phyloP scores from a whole-genome alignment of 208 protist species.

The Naegleria fowleri region DNA sequence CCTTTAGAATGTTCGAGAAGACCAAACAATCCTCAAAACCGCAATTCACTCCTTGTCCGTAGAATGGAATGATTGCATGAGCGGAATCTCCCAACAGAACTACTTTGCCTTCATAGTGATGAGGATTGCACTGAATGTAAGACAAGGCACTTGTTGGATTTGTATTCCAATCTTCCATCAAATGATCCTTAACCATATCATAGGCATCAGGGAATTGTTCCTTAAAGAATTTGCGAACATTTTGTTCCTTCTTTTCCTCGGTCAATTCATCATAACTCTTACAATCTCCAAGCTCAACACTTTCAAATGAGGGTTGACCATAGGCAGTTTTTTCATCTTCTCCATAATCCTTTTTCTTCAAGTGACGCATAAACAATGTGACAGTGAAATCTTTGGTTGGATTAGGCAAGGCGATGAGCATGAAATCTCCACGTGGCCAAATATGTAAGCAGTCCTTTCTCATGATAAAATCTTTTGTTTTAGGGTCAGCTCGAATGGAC shows the following conservation, averaged over 20 bases:
- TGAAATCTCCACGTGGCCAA: slow-evolving; percentile 37
- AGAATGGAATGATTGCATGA: slow-evolving; percentile 45
- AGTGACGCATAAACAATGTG: slow-evolving; percentile 35
- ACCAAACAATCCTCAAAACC: slow-evolving; percentile 36
- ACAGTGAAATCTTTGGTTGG: slow-evolving; percentile 34
- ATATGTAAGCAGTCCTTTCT: slow-evolving; percentile 34
- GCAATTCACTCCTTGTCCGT: slow-evolving; percentile 44
- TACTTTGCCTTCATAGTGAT: slow-evolving; percentile 18
- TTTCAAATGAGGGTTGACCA: background rate
- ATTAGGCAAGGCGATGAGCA: slow-evolving; percentile 47
- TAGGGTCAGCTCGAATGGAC: background rate
- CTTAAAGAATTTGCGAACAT: slow-evolving; percentile 20
- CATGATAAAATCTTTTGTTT: background rate
- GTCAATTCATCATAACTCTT: background rate
- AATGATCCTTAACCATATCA: background rate
- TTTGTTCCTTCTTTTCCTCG: background rate
- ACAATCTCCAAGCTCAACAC: background rate
- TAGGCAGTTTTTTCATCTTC: background rate
- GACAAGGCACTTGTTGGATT: slow-evolving; percentile 32
- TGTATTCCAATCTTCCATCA: slow-evolving; percentile 14
- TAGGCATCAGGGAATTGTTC: slow-evolving; percentile 34
- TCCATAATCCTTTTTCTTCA: background rate
- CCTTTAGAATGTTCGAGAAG: background rate
- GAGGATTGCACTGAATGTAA: slow-evolving; percentile 15
- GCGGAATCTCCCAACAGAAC: slow-evolving; percentile 42